Base-by-base conservation (phyloP, 257 asterid genomes). In the Solanum sparsipilum region DNA sequence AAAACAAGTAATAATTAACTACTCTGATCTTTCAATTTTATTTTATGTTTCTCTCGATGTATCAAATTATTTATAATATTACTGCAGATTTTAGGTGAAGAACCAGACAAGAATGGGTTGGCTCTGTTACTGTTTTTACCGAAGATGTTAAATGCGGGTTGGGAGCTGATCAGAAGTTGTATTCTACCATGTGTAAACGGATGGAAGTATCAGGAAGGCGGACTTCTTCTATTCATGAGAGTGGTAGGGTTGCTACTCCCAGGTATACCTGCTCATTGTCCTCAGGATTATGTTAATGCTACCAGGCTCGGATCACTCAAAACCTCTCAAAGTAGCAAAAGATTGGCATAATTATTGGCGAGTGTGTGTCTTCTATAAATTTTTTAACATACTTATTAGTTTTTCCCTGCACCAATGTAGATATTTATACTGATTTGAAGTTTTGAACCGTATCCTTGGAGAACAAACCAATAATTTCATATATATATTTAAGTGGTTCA, bases 91-190 rank as follows among this genome's bases (percentile, higher is more conserved):
- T 44, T 79, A 44, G 36, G n/a, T 44, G 96, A 94, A 73, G 93
- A 87, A 73, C 91, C 92, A 87, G 13, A 41, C 68, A 93, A 91
- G 90, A 93, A 93, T 58, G 92, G 91, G 35, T 92, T 90, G 9
- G 75, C 88, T 0, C 5, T 87, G 4, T 11, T 84, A 3, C 75
- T 85, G 3, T 1, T 92, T 25, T 23, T 93, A 56, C 86, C 72
- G 1, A 90, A 52, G 88, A 91, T 90, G 76, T 39, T 88, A 18
- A 93, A 95, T 89, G 91, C 92, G 9, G 3, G 88, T 9, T 94
- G 98, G 96, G 98, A 95, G 89, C 20, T 95, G 25, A 87, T 90
- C 5, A 91, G 98, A 90, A 81, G 98, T 78, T 91, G 92, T 90
- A 25, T 92, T 67, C 94, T 94, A 60, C 92, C 94, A 0, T 41